Evolutionary conservation across 2,329 filamentous ascomycete species (phyloP), one percentile per base, ranked within the genome.

Genomic region (Zarea fungicola): DNA sequence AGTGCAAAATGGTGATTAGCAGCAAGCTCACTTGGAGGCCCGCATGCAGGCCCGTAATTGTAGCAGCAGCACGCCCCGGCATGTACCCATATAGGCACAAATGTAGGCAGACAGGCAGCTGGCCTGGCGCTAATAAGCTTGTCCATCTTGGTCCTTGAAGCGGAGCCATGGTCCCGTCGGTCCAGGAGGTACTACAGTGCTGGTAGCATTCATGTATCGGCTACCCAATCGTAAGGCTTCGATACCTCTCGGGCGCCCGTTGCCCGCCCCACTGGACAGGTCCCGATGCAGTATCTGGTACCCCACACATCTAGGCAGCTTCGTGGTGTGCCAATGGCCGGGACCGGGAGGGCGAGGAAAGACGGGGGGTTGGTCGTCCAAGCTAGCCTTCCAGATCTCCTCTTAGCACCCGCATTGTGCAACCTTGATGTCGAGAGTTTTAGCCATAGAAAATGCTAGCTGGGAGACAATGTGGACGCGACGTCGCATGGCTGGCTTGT

Each of bases 271-370:
- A 48, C 44, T 5, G 5, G 18, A 23, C 36, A 48, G 35, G 44
- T 48, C 44, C 44, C 44, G 44, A 48, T 48, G 44, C 44, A 48
- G 44, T 48, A 48, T 34, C 36, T 40, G 44, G 22, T 48, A 48
- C 44, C 31, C 29, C 7, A 7, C 26, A 31, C 29, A 25, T 14
- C 21, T 10, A 21, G 39, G 4, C 6, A 13, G n/a, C 10, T 6
- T 10, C 25, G 25, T 29, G 39, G 25, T 10, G 25, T 16, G 22
- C 6, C 34, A 8, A 14, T 25, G 34, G 18, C 25, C 25, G 43
- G 25, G 34, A 39, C 43, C 35, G 35, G 35, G 35, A 34, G 26
- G 9, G 29, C 6, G 18, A 22, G n/a, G 23, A 37, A 47, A 23
- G 28, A 14, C 26, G 22, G 26, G 44, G 25, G 34, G 37, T 16